Evolutionary conservation across 176 grass and related monocot species (phyloP).

Genomic region (Echinochloa phyllopogon): DNA sequence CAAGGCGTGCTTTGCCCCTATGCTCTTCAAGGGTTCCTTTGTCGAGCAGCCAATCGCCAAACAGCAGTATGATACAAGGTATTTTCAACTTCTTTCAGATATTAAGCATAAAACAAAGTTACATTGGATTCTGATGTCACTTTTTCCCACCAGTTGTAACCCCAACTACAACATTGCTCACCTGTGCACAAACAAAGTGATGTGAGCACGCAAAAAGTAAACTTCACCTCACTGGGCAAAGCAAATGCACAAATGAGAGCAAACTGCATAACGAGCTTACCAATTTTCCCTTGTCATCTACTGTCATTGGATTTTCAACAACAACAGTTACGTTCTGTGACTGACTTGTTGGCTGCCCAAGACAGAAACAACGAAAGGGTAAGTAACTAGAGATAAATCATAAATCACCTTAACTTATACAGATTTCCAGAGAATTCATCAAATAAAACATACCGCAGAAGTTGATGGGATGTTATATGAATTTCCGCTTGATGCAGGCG

Average conservation of each 20-base stretch:
- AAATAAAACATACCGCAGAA: constrained; percentile 48
- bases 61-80: constrained; percentile 51
- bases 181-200: constrained; percentile 47
- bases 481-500: constrained; percentile 32
- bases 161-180: constrained; percentile 78
- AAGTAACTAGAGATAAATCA: constrained; percentile 9
- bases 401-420: constrained; percentile 14
- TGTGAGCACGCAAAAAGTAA: background rate
- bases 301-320: constrained; percentile 92
- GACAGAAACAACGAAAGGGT: background rate
- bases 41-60: constrained; percentile 28
- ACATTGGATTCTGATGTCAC: constrained; percentile 21
- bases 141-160: constrained; percentile 64
- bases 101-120: constrained; percentile 45
- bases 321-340: constrained; percentile 73
- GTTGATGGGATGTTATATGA: constrained; percentile 42
- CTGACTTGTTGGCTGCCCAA: constrained; percentile 46
- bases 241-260: background rate
- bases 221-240: background rate
- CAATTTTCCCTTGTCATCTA: constrained; percentile 87
- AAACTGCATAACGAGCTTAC: constrained; percentile 45
- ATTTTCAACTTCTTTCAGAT: constrained; percentile 31
- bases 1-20: background rate
- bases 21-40: constrained; percentile 1
- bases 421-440: constrained; percentile 3